Evolutionary conservation across 352 stramenopile species (phyloP), one percentile per base, ranked within the genome.

Genomic region (Globisporangium heterothallicum): DNA sequence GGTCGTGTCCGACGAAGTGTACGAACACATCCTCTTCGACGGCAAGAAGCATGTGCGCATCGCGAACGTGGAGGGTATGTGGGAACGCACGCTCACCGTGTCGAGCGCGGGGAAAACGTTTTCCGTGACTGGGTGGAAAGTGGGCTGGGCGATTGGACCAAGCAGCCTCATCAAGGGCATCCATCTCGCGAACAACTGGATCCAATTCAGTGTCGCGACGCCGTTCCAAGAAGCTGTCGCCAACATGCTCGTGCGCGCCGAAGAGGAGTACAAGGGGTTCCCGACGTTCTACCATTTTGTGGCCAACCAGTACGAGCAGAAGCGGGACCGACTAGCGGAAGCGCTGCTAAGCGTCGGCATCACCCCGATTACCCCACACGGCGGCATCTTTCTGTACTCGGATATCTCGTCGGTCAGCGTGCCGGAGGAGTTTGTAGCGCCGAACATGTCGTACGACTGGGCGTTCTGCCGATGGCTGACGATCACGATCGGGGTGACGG

Each of bases 1-100:
- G n/a, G 81, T 99, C 21, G 78, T 99, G 35, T 98, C 89, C 21
- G 97, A 99, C 71, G 97, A 99, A 70, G 96, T 99, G 24, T 99
- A 99, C 75, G 97, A 99, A 66, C 97, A 97, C 72, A 98, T 98
- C 58, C 73, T 92, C 40, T 96, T 94, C 40, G 86, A 94, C 58
- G 76, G 77, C 41, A 71, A 73, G 40, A 63, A 70, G 45, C 74
- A 91, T 53, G 66, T 77, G 50, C 79, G 79, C 42, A 73, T 93
- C 49, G 85, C 84, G 16, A 86, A 65, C 44, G 67, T 95, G 44
- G 79, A 88, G 22, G 77, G 86, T 49, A 91, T 96, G 72, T 86
- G 70, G 62, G 72, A 94, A 16, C 78, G 83, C 53, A 96, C 84
- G 34, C 70, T 97, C 6, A 92, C 94, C 0, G 78, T 97, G 25